Base-by-base conservation (phyloP, 768 basidiomycete species). In the Pulveroboletus frians region DNA sequence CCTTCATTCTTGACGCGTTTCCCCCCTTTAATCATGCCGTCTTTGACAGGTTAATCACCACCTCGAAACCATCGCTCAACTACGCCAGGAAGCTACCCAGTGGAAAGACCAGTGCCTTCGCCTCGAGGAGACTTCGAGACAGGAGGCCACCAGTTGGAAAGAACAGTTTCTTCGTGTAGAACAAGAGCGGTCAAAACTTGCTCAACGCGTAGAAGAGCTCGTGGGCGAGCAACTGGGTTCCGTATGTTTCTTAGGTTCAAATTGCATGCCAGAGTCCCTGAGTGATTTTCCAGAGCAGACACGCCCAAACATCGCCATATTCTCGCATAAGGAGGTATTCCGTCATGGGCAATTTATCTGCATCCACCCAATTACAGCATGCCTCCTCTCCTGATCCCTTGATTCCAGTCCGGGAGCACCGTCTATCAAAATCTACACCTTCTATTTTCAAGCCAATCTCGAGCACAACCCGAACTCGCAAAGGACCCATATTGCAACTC, bases 161-260 rank as follows among this genome's bases (percentile, higher is more conserved):
- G 85, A 86, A 18, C 85, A 87, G 56, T 88, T 86, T 63, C 69
- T 83, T 32, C 79, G 85, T 14, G 83, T 86, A 39, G 85, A 89
- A 52, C 74, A 82, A 47, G 84, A 88, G 49, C 76, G 85, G 47
- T 77, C 74, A 27, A 72, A 73, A 5, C 73, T 87, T 11, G 71
- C 79, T 8, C 74, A 75, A 5, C 73, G 79, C 36, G 62, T 84
- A 9, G 81, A 84, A 39, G 82, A 84, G 46, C 73, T 85, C 2
- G 62, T 83, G 9, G 64, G 76, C 5, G 79, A 80, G 44, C 72
- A 72, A 37, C 61, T 74, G 20, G 14, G 46, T 23, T 70, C 70
- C 46, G 80, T 80, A 50, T 42, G 76, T 68, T 20, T 40, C 13
- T 37, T 36, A 37, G 18, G n/a, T 27, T 27, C 29, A 17, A 6